A percentile compares a stretch with the other conserved stretches of the same genome.
Evolutionary conservation across 768 basidiomycete genomes (phyloP).

Genomic region (Termitomyces sp.): DNA sequence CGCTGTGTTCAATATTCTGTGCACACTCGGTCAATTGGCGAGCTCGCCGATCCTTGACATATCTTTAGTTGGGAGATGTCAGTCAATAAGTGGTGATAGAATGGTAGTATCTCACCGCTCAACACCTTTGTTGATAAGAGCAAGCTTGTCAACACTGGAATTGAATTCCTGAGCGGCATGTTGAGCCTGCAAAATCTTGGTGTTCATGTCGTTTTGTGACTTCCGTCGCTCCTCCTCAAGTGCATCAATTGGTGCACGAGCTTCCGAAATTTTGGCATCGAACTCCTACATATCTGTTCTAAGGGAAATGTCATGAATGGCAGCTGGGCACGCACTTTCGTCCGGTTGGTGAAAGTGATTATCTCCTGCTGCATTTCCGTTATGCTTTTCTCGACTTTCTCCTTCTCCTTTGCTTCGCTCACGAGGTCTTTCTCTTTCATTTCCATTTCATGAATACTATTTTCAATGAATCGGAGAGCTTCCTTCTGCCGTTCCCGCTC

Average conservation of each 20-base stretch:
- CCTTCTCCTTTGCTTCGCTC: conserved; percentile 55
- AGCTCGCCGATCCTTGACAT: conserved; percentile 63
- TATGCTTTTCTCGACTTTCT: conserved; percentile 48
- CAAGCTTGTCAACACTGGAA: conserved; percentile 55
- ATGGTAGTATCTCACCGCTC: conserved; percentile 44
- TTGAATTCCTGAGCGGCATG: conserved; percentile 57
- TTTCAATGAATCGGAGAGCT: conserved; percentile 49
- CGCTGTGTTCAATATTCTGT: conserved; percentile 41
- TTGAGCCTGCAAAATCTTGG: conserved; percentile 48
- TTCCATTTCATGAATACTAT: conserved; percentile 57
- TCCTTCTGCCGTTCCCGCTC: conserved; percentile 61
- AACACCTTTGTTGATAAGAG: conserved; percentile 51
- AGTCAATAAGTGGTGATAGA: not conserved
- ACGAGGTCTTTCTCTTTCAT: conserved; percentile 52
- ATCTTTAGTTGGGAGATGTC: conserved; percentile 37
- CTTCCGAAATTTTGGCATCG: conserved; percentile 53
- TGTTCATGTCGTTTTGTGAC: conserved; percentile 42
- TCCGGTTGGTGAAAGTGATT: conserved; percentile 29
- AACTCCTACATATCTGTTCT: conserved; percentile 41
- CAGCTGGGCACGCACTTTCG: conserved; percentile 38
- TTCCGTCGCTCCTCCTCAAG: conserved; percentile 52
- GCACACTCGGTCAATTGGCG: conserved; percentile 55
- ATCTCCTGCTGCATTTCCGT: conserved; percentile 56
- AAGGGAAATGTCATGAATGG: not conserved
- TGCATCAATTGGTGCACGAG: conserved; percentile 57